These are phyloP conservation scores for Cucurbita argyrosperma DNA, from an alignment of 306 rosid species.

Conservation along the genomic window DNA sequence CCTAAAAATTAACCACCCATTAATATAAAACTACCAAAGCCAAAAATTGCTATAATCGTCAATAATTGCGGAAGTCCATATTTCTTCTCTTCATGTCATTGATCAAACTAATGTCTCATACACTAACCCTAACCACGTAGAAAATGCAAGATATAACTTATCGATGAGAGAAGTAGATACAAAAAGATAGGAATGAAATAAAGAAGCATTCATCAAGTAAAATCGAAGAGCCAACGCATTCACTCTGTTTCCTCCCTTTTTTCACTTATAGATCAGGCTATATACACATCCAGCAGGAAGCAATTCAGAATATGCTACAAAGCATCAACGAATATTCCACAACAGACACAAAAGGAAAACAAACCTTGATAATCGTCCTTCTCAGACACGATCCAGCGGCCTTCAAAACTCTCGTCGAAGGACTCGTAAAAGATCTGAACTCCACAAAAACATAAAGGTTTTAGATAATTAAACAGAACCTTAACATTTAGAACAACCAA, in stretches of 20 bases:
- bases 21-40: neutral
- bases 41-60: neutral
- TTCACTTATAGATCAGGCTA: neutral
- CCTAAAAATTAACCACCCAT: neutral
- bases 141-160: neutral
- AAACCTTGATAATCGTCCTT: conserved; percentile 64
- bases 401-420: conserved; percentile 60
- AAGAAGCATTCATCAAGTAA: neutral
- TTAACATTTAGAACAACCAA: neutral
- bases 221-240: neutral
- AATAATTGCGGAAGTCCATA: neutral
- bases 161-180: neutral
- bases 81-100: neutral
- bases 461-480: neutral
- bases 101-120: neutral
- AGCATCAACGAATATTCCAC: neutral
- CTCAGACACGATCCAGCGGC: conserved; percentile 62
- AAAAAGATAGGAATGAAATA: neutral
- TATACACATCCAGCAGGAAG: neutral
- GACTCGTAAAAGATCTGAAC: conserved; percentile 71
- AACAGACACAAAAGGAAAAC: neutral
- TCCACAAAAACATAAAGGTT: neutral
- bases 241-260: neutral
- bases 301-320: neutral
- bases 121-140: neutral